A percentile compares a stretch with the other conserved stretches of the same genome.
phyloP scores from a whole-genome alignment of 768 basidiomycete genomes.

The Asterophora parasitica region DNA sequence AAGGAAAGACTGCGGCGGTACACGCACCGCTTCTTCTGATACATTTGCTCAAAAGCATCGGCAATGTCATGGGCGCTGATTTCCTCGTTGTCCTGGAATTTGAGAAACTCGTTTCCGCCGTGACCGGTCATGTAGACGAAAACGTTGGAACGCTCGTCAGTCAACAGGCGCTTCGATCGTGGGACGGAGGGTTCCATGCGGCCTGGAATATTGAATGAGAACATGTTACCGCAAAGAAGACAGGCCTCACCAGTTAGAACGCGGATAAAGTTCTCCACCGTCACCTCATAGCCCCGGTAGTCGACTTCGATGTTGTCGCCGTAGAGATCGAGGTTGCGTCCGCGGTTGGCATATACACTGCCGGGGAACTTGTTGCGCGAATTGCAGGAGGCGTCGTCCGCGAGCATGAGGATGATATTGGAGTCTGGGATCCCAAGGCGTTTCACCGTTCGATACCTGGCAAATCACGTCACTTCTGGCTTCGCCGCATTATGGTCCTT shows the following conservation, averaged over 20 bases:
- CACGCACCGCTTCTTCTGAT: conserved; percentile 46
- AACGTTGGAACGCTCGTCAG: conserved; percentile 87
- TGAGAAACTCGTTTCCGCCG: conserved; percentile 96
- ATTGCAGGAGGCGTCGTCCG: conserved; percentile 95
- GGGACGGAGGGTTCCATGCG: conserved; percentile 82
- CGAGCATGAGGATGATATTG: conserved; percentile 98
- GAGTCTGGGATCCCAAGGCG: conserved; percentile 97
- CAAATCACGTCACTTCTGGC: conserved; percentile 2
- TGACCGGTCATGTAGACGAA: conserved; percentile 99
- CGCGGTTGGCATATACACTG: conserved; percentile 87
- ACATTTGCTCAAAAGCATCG: conserved; percentile 98
- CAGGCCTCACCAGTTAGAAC: conserved; percentile 78
- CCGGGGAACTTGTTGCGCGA: conserved; percentile 88
- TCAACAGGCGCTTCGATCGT: conserved; percentile 86
- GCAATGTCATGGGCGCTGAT: conserved; percentile 97
- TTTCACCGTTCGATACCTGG: conserved; percentile 96
- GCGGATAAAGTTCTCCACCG: conserved; percentile 92
- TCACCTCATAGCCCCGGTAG: conserved; percentile 97
- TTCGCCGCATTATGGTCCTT: conserved; percentile 10
- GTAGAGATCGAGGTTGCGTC: conserved; percentile 81
- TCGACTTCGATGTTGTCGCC: conserved; percentile 98
- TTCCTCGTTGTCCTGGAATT: conserved; percentile 99
- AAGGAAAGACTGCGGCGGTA: background rate
- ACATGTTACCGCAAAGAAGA: background rate
- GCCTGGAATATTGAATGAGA: conserved; percentile 23